Conservation (phyloP, 1,284 basidiomycete genomes). For the Sporisorium scitamineum region DNA sequence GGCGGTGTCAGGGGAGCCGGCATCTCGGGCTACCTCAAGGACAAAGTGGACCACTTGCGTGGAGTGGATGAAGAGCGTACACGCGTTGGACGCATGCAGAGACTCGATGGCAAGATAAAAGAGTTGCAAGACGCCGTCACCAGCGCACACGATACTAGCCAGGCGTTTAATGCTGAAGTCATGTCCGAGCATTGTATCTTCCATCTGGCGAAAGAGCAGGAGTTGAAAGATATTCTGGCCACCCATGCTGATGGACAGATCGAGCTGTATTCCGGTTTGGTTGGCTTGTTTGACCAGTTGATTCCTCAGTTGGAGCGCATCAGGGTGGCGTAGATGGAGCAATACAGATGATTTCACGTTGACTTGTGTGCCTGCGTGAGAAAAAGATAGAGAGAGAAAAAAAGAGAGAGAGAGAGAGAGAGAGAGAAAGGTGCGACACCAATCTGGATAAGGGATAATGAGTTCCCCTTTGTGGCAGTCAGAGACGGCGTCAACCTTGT, state of each 20-base stretch:
- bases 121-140: conserved; percentile 98
- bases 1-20: conserved; percentile 77
- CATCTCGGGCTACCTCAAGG: conserved; percentile 83
- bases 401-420: too few relatives aligned
- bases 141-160: conserved; percentile 91
- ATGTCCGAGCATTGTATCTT: conserved; percentile 89
- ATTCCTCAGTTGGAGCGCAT: conserved; percentile 34
- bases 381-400: too few relatives aligned
- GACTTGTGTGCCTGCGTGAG: not conserved
- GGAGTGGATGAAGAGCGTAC: conserved; percentile 94
- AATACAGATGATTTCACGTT: not conserved
- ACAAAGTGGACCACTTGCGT: conserved; percentile 88
- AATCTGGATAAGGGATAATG: too few relatives aligned
- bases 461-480: too few relatives aligned
- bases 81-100: conserved; percentile 89
- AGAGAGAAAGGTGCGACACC: too few relatives aligned
- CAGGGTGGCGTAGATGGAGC: conserved; percentile 13
- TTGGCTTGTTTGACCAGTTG: conserved; percentile 40
- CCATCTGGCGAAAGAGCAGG: conserved; percentile 87
- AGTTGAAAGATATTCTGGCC: conserved; percentile 93
- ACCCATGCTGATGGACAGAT: conserved; percentile 93
- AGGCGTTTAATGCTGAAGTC: conserved; percentile 94
- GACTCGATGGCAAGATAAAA: conserved; percentile 91
- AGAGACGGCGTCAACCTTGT: too few relatives aligned
- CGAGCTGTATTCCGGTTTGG: conserved; percentile 75